Evolutionary conservation across 1,284 basidiomycete species (phyloP).

Genomic region (Cryptococcus sp.): DNA sequence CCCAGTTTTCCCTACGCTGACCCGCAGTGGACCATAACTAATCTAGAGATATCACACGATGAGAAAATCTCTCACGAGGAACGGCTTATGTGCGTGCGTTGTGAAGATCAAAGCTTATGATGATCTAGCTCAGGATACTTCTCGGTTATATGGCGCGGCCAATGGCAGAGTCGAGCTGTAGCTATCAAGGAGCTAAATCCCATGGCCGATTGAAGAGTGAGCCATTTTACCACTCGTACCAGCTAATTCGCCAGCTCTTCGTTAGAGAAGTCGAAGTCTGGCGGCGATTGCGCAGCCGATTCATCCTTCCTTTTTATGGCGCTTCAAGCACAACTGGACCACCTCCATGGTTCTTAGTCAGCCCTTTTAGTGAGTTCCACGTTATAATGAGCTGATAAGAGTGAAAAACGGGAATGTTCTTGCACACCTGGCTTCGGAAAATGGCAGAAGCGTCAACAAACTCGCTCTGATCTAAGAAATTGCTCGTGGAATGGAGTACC

Average conservation of each 20-base stretch:
- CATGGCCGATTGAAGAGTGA: conserved; percentile 17
- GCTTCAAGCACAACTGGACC: conserved; percentile 63
- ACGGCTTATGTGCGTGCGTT: conserved; percentile 23
- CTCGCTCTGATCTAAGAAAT: conserved; percentile 62
- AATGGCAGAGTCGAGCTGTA: conserved; percentile 30
- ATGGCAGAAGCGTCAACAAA: conserved; percentile 45
- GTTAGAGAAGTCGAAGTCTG: conserved; percentile 40
- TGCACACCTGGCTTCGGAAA: conserved; percentile 57
- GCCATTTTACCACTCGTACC: not conserved
- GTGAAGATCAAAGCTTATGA: not conserved
- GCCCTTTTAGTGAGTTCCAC: conserved; percentile 56
- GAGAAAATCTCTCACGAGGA: conserved; percentile 19
- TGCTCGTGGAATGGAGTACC: conserved; percentile 72
- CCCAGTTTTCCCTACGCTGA: conserved; percentile 5
- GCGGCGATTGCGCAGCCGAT: conserved; percentile 27
- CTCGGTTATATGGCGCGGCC: conserved; percentile 30
- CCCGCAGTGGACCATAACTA: conserved; percentile 35
- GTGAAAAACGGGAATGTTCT: conserved; percentile 56
- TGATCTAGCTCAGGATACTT: conserved; percentile 24
- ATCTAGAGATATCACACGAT: conserved; percentile 32
- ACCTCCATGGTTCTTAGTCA: conserved; percentile 69
- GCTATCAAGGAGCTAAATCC: conserved; percentile 38
- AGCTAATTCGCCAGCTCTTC: conserved; percentile 26
- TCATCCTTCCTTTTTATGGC: conserved; percentile 56
- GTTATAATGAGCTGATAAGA: not conserved